Percentiles rank a stretch among this genome's conserved stretches.
These are phyloP conservation scores for Eucalyptus camaldulensis DNA, from an alignment of 345 rosid genomes.

Conservation along the genomic window DNA sequence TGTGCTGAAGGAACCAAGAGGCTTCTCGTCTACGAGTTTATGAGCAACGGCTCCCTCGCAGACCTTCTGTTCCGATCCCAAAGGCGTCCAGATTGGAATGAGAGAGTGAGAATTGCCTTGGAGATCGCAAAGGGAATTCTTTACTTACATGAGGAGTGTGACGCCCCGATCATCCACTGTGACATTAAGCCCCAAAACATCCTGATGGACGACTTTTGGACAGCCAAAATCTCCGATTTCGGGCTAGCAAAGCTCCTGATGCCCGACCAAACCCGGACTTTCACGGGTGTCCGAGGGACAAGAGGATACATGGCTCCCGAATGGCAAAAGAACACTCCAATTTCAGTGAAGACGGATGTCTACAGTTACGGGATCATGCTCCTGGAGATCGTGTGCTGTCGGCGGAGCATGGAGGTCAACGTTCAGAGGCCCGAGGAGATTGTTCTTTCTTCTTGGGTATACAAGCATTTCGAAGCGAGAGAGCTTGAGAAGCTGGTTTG, in stretches of 20 bases:
- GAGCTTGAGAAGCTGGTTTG: neutral
- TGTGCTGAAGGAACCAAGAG: neutral
- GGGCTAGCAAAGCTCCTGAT: neutral
- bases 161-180: neutral
- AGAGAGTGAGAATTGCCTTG: neutral
- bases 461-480: neutral
- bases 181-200: neutral
- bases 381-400: neutral
- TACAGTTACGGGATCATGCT: neutral
- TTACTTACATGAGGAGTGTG: neutral
- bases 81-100: neutral
- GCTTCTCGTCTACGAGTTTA: neutral
- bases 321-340: neutral
- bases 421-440: neutral
- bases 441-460: neutral
- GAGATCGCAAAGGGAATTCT: neutral
- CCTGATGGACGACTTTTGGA: neutral
- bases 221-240: neutral
- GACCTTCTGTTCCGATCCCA: neutral
- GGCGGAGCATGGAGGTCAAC: neutral
- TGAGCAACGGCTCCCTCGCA: neutral
- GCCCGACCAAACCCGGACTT: neutral
- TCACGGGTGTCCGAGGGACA: neutral
- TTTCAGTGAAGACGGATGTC: neutral
- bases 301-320: neutral